These are phyloP conservation scores for Amyloporia xantha DNA, from an alignment of 768 basidiomycete species.

Conservation along the genomic window DNA sequence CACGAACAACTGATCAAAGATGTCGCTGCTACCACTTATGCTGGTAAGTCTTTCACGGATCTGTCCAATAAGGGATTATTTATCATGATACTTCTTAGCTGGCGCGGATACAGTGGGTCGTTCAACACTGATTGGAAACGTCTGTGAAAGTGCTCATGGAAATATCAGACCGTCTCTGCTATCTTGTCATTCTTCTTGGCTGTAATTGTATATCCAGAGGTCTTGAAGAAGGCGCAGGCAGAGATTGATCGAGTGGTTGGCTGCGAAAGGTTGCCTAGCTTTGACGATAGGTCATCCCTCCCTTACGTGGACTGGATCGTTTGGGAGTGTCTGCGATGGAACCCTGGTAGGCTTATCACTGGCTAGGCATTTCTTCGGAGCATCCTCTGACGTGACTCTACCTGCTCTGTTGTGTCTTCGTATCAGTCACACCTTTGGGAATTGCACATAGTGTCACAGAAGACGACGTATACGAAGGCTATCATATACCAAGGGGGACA, in stretches of 20 bases:
- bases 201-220: slow-evolving; percentile 26
- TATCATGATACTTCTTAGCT: slow-evolving; percentile 3
- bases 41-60: slow-evolving; percentile 8
- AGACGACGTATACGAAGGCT: slow-evolving; percentile 18
- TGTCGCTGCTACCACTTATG: slow-evolving; percentile 15
- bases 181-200: slow-evolving; percentile 26
- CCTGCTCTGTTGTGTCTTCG: not conserved
- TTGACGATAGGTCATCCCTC: slow-evolving; percentile 20
- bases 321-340: slow-evolving; percentile 28
- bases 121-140: not conserved
- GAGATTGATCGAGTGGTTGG: slow-evolving; percentile 36
- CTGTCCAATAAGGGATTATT: not conserved
- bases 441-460: slow-evolving; percentile 15
- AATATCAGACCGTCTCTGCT: slow-evolving; percentile 15
- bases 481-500: slow-evolving; percentile 13
- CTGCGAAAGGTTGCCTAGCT: slow-evolving; percentile 23
- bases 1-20: slow-evolving; percentile 15
- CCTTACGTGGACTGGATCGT: slow-evolving; percentile 26
- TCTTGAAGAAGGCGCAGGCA: slow-evolving; percentile 27
- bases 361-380: not conserved
- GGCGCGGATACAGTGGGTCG: slow-evolving; percentile 16
- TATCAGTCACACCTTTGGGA: slow-evolving; percentile 23
- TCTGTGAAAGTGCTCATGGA: not conserved
- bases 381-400: not conserved
- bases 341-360: not conserved